Conservation (phyloP, 176 grass and related monocot genomes). For the Oryza longistaminata region DNA sequence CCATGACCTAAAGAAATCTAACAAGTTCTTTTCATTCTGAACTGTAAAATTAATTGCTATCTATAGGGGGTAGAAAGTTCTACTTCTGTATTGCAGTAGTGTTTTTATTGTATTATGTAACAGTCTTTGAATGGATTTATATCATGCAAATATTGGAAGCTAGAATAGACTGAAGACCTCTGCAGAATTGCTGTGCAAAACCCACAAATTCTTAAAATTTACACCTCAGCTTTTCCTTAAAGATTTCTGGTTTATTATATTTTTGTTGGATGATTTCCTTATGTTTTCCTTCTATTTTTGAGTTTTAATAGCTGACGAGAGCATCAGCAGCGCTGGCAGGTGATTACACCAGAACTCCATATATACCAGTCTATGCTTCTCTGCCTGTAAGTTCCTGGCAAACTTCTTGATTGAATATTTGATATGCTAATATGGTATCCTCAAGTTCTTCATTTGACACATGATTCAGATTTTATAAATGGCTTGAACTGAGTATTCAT, state of each 20-base stretch:
- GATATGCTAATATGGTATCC: neutral
- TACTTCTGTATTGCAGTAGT: constrained; percentile 6
- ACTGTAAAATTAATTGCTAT: neutral
- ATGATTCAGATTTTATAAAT: neutral
- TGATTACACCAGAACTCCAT: constrained; percentile 73
- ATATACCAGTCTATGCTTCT: constrained; percentile 82
- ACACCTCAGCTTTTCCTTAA: neutral
- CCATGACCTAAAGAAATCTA: constrained; percentile 4
- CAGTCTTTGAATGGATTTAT: neutral
- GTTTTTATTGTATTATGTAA: neutral
- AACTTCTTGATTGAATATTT: constrained; percentile 26
- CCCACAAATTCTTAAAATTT: neutral
- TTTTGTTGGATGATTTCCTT: neutral
- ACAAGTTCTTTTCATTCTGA: constrained; percentile 16
- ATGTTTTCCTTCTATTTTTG: constrained; percentile 33
- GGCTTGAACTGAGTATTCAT: neutral
- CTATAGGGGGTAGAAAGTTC: neutral
- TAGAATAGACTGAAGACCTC: neutral
- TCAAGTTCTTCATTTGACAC: neutral
- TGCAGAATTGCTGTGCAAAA: neutral
- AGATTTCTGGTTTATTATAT: constrained; percentile 15
- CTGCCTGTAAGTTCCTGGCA: constrained; percentile 61
- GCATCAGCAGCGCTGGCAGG: constrained; percentile 48
- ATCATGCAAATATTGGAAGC: neutral
- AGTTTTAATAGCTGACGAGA: constrained; percentile 54